Base-by-base conservation (phyloP, 2,329 filamentous ascomycete species). In the Hawksworthiomyces lignivorus region DNA sequence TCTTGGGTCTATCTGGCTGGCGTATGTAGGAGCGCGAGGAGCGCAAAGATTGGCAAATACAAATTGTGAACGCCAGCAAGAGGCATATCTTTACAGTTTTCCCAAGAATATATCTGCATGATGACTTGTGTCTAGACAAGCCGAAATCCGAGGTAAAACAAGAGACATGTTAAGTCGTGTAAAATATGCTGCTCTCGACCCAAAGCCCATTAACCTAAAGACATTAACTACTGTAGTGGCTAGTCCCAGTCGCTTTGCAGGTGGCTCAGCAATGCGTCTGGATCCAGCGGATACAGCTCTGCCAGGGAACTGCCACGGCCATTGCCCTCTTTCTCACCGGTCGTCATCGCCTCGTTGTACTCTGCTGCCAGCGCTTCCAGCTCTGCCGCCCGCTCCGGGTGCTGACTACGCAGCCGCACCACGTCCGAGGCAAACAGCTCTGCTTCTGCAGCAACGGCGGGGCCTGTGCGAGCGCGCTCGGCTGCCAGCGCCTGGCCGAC, bases 401-500 rank as follows among this genome's bases (percentile, higher is more conserved):
- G 44, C 15, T n/a, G 24, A 9, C 15, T 36, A 5, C 33, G 41
- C 17, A 50, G 41, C 14, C 48, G 46, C 1, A 32, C 38, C 19
- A 51, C 40, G 19, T 51, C 49, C 7, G 41, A 39, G 12, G 18
- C 27, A 30, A 84, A 44, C 28, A 36, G 28, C n/a, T 27, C 27
- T 10, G 39, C 24, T 40, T 55, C 53, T 4, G 36, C 41, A 5
- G 28, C 20, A 1, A 36, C 34, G 15, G 2, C 24, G 12, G 24
- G 24, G 8, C 24, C 24, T 8, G 8, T 8, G 18, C 44, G 43
- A 19, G 12, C 33, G 7, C 53, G 38, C 31, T 55, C 52, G 8
- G 43, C 38, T 2, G 43, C 46, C 15, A 55, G 24, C 8, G 52
- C 44, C 9, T 20, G 6, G 39, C 41, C 26, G 7, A 48, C 37